phyloP scores from a whole-genome alignment of 306 rosid species.

The Vigna hirtella region DNA sequence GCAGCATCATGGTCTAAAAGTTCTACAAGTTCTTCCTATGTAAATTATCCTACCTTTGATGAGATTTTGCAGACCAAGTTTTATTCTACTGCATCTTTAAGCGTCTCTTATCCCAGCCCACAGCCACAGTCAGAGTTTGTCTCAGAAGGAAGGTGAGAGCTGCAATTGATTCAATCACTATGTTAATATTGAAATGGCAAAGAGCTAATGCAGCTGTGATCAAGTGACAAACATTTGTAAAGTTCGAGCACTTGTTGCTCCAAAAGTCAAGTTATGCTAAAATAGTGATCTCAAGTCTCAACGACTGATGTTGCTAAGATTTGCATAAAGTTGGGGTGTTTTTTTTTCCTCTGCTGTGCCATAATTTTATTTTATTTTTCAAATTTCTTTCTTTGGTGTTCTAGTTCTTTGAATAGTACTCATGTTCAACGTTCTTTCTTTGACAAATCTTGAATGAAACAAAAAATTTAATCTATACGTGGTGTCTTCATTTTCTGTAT shows the following conservation, averaged over 20 bases:
- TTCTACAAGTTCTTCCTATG: constrained; percentile 30
- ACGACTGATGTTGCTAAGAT: constrained; percentile 2
- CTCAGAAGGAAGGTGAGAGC: constrained; percentile 56
- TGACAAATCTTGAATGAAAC: constrained; percentile 8
- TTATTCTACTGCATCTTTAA: constrained; percentile 50
- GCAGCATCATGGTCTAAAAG: constrained; percentile 54
- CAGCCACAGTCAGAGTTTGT: constrained; percentile 37
- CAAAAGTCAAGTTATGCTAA: not conserved
- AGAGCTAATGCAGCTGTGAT: not conserved
- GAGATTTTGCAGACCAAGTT: constrained; percentile 53
- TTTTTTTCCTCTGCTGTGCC: not conserved
- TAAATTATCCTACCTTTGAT: constrained; percentile 62
- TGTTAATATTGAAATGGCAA: not conserved
- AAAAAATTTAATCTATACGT: not conserved
- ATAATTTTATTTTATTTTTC: not conserved
- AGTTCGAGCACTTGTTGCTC: constrained; percentile 13
- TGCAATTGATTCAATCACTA: constrained; percentile 5
- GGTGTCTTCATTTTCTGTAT: not conserved
- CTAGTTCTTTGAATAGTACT: constrained; percentile 5
- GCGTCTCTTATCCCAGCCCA: constrained; percentile 39
- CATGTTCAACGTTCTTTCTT: constrained; percentile 1
- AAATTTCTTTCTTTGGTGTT: not conserved
- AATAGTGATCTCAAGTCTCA: constrained; percentile 1
- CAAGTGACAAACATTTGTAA: constrained; percentile 7
- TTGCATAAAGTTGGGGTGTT: constrained; percentile 2